Evolutionary conservation across 306 rosid genomes (phyloP).

Genomic region (Begonia loranthoides): DNA sequence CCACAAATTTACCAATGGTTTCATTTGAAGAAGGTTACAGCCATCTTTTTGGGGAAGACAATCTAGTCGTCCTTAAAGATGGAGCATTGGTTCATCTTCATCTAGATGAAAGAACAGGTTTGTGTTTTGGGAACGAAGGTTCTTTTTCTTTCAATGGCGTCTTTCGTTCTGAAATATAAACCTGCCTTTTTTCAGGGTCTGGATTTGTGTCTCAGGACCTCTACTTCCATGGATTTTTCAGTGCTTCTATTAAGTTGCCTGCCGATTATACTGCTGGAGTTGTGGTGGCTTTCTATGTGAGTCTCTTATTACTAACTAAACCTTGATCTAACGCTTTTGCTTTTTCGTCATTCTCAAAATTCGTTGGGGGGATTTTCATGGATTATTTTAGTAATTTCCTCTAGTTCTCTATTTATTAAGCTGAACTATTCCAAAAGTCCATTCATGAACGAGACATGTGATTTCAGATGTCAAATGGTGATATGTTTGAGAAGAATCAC

Average conservation of each 20-base stretch:
- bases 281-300: constrained; percentile 95
- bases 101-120: constrained; percentile 79
- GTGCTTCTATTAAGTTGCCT: constrained; percentile 62
- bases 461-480: constrained; percentile 68
- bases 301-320: constrained; percentile 7
- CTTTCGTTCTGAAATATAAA: not conserved
- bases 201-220: constrained; percentile 66
- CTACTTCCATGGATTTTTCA: constrained; percentile 53
- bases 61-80: constrained; percentile 49
- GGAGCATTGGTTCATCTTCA: constrained; percentile 74
- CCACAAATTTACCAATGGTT: constrained; percentile 34
- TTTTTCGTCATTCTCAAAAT: too few relatives aligned
- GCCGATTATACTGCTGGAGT: constrained; percentile 62
- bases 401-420: too few relatives aligned
- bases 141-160: constrained; percentile 1
- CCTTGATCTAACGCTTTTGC: too few relatives aligned
- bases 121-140: not conserved
- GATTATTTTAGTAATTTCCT: too few relatives aligned
- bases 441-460: not conserved
- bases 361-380: too few relatives aligned
- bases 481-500: constrained; percentile 45
- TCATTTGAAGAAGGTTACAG: constrained; percentile 77
- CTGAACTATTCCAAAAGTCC: too few relatives aligned
- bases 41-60: constrained; percentile 72
- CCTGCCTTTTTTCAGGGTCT: constrained; percentile 31